These are phyloP conservation scores for Artemisia tridentata DNA, from an alignment of 129 eudicot genomes.

Conservation along the genomic window DNA sequence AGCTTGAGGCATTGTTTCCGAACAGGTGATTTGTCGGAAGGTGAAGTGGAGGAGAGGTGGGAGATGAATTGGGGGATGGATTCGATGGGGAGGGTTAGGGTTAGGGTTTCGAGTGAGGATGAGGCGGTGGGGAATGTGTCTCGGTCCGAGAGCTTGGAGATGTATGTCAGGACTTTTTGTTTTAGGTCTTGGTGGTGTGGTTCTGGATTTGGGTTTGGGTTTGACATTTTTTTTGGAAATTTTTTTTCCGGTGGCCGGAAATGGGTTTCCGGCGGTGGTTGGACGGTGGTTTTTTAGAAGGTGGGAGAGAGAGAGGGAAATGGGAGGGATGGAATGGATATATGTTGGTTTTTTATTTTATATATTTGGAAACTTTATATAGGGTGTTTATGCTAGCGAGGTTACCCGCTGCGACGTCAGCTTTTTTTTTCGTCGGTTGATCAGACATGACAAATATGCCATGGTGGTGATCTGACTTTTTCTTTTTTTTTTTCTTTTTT, in stretches of 20 bases:
- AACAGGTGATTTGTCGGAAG: conserved; percentile 72
- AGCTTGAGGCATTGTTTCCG: conserved; percentile 69
- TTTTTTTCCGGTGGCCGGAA: not conserved
- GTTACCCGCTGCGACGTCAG: no score
- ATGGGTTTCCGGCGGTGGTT: no score
- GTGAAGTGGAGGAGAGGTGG: conserved; percentile 58
- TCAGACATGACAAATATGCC: no score
- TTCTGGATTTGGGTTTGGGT: conserved; percentile 33
- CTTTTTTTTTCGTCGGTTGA: no score
- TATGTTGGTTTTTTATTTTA: no score
- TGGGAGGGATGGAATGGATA: no score
- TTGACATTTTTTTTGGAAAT: not conserved
- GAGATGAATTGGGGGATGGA: conserved; percentile 61
- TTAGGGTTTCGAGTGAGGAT: conserved; percentile 56
- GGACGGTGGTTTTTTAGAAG: no score
- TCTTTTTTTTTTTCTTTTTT: no score
- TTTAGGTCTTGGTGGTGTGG: conserved; percentile 50
- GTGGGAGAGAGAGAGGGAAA: no score
- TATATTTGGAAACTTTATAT: no score
- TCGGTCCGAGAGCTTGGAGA: conserved; percentile 79
- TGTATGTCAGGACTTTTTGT: conserved; percentile 54
- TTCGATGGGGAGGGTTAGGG: conserved; percentile 11
- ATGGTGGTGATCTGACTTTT: no score
- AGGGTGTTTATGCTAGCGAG: no score
- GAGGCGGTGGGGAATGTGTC: conserved; percentile 73